These are phyloP conservation scores for Selaginella tamariscina DNA, from an alignment of 75 land plant species.

Conservation along the genomic window DNA sequence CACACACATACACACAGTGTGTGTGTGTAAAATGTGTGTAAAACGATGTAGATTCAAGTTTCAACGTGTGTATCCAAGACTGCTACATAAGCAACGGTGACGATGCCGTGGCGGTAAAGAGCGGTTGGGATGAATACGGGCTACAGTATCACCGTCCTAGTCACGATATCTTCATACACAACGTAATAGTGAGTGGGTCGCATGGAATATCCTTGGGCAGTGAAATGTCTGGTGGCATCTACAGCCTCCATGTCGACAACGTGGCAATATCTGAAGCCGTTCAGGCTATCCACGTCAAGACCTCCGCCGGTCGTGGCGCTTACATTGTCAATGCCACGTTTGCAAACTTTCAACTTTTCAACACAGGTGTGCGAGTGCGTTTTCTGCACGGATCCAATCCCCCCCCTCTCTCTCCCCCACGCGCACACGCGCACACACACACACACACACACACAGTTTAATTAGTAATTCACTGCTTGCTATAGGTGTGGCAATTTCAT, in stretches of 20 bases:
- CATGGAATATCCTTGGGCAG: constrained; percentile 52
- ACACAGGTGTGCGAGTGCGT: no score
- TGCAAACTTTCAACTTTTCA: neutral
- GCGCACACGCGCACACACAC: no score
- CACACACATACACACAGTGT: no score
- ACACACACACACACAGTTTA: no score
- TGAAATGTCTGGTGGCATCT: constrained; percentile 64
- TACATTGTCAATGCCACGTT: constrained; percentile 30
- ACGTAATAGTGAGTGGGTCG: constrained; percentile 26
- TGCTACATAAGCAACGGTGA: constrained; percentile 52
- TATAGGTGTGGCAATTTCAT: constrained; percentile 42
- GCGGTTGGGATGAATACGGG: constrained; percentile 71
- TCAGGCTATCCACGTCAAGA: constrained; percentile 48
- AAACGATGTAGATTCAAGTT: constrained; percentile 40
- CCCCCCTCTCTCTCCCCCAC: no score
- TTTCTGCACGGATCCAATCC: no score
- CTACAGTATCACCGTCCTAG: constrained; percentile 43
- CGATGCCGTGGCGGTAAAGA: constrained; percentile 55
- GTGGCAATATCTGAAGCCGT: constrained; percentile 35
- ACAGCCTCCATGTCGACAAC: constrained; percentile 39
- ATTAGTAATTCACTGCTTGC: no score
- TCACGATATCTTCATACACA: constrained; percentile 30
- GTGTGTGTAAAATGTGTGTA: constrained; percentile 14
- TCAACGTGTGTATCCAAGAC: constrained; percentile 47
- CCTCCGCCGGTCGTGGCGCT: constrained; percentile 49